phyloP scores from a whole-genome alignment of 345 rosid species.

The Atalantia buxifolia region DNA sequence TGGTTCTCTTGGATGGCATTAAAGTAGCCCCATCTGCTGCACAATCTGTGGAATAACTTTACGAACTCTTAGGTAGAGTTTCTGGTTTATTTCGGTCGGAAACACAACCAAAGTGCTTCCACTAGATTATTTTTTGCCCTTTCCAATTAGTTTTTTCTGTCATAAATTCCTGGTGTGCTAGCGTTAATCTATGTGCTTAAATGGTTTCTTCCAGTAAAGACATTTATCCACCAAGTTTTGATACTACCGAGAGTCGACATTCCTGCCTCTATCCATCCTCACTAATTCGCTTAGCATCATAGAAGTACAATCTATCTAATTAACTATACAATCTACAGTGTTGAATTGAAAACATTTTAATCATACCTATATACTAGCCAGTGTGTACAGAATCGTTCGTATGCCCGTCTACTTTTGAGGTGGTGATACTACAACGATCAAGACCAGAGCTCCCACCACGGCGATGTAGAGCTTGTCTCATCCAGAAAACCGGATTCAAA shows the following conservation, averaged over 20 bases:
- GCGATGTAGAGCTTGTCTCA: conserved; percentile 24
- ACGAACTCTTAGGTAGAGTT: neutral
- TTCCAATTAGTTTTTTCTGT: neutral
- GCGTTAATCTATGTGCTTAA: neutral
- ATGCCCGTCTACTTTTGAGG: neutral
- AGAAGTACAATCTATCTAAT: neutral
- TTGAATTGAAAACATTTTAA: neutral
- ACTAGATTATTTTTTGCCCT: neutral
- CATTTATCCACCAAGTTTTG: neutral
- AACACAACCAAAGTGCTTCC: neutral
- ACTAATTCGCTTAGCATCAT: neutral
- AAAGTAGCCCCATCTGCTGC: neutral
- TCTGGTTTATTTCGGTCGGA: neutral
- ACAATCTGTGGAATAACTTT: neutral
- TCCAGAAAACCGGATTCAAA: conserved; percentile 17
- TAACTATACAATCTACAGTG: neutral
- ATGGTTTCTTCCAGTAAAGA: neutral
- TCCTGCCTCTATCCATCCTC: neutral
- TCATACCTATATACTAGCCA: neutral
- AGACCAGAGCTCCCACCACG: conserved; percentile 33
- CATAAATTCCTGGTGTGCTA: neutral
- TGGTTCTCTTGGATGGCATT: neutral
- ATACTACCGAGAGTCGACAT: neutral
- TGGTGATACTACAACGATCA: conserved; percentile 2
- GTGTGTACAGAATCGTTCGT: neutral